Evolutionary conservation across 164 flowering plant genomes (phyloP), one percentile per base, ranked within the genome.

Genomic region (Berberis vulgaris): DNA sequence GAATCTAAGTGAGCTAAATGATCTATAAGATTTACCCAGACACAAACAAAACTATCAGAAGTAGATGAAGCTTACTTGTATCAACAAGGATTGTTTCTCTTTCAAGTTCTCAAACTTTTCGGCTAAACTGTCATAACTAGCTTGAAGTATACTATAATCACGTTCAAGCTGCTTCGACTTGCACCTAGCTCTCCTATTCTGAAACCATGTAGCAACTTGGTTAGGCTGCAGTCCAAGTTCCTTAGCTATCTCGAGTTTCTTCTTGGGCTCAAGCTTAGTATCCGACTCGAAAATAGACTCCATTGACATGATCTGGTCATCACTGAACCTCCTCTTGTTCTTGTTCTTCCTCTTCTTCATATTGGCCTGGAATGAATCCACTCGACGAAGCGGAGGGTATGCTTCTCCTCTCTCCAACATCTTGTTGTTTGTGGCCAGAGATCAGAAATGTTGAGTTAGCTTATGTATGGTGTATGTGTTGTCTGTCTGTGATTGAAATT

Each of bases 181-280:
- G 91, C 91, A 86, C 49, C 97, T 65, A 4, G 97, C 97, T 65
- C 97, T 72, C 49, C 71, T 82, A 77, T 90, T 90, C 80, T 90
- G 97, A 72, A 90, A 90, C 97, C 97, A 90, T 45, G 86, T 88
- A n/a, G 89, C 92, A 2, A 90, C 77, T 72, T 90, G 97, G 7
- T 86, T 73, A 0, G 95, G 94, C 52, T 86, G 82, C 67, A 90
- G 75, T 43, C 84, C 90, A 0, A 90, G 82, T 65, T 87, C 88
- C 45, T 66, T 66, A 1, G 97, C 95, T 13, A 89, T 52, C 67
- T 83, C 73, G 61, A 74, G 41, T 74, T 89, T 89, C 84, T 67
- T 80, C 67, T 64, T 66, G 6, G 94, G 83, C 62, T 87, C 91
- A 5, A 82, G 85, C 74, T 80, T 87, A 0, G 83, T 65, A 57